Base-by-base conservation (phyloP, 2,329 filamentous ascomycete genomes). In the Ascomycota sp. region DNA sequence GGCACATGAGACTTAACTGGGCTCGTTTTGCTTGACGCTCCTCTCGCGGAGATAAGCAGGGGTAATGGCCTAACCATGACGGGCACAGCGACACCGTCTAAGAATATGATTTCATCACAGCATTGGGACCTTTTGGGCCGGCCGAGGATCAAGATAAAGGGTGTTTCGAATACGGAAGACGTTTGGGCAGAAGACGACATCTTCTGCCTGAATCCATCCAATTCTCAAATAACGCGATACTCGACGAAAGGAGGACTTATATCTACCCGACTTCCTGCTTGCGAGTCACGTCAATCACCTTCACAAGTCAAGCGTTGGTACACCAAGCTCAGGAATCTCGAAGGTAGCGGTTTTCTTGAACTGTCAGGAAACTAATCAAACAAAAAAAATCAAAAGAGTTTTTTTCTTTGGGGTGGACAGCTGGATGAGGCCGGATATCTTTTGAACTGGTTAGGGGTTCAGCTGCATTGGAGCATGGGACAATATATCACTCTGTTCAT, bases 41-140 rank as follows among this genome's bases (percentile, higher is more conserved):
- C 29, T 32, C 27, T 23, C 27, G 21, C 25, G 30, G 22, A 15
- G 21, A n/a, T 31, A 32, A 13, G 37, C 19, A 35, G 40, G 42
- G 40, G 38, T 39, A 42, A 33, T 36, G 43, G 36, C 38, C 35
- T 36, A 34, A 31, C 38, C 30, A 37, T 29, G 32, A 30, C 27
- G 31, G 46, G 37, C 38, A 41, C 40, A 41, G 50, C 44, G 46
- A 51, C 51, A 51, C 47, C 43, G 48, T 35, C 45, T 42, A 50
- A 41, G 46, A 17, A 48, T 38, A 43, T 41, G 39, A 41, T 40
- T 43, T 45, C 42, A 43, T 46, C 46, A 44, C 40, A 51, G 12
- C 31, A 31, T 29, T 19, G 25, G 19, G 29, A 23, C 31, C 25
- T 31, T 23, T 27, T 23, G 28, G 32, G 28, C 27, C 24, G 11